These are phyloP conservation scores for Hyparrhenia diplandra DNA, from an alignment of 176 grass and related monocot genomes.

Conservation along the genomic window DNA sequence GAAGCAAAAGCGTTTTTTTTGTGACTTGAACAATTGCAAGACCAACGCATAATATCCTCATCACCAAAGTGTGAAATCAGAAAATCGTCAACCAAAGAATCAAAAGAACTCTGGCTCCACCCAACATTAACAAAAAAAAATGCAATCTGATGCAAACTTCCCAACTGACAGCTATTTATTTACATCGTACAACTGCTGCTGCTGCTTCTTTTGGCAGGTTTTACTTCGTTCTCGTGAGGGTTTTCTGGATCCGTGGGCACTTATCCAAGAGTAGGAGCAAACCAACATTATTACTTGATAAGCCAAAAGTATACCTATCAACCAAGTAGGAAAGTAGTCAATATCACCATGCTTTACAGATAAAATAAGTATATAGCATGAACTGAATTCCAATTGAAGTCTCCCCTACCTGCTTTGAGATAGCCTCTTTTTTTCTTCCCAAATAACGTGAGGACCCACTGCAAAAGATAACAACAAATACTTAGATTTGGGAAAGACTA, in stretches of 20 bases:
- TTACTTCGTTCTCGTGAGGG: conserved; percentile 31
- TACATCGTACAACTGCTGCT: conserved; percentile 29
- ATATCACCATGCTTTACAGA: conserved; percentile 14
- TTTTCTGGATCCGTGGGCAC: conserved; percentile 58
- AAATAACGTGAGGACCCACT: conserved; percentile 56
- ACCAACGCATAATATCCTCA: conserved; percentile 2
- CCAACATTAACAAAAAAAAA: conserved; percentile 31
- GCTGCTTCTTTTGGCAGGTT: conserved; percentile 14
- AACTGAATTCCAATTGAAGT: conserved; percentile 10
- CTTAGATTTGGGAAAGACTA: not conserved
- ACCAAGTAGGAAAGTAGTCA: conserved; percentile 19
- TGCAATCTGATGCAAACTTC: conserved; percentile 16
- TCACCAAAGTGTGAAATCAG: not conserved
- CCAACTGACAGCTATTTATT: conserved; percentile 51
- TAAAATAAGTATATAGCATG: not conserved
- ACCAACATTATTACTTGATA: conserved; percentile 72
- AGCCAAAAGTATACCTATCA: conserved; percentile 78
- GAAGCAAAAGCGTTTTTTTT: conserved; percentile 26
- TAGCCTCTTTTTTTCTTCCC: conserved; percentile 52
- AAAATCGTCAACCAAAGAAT: conserved; percentile 47
- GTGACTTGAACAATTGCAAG: conserved; percentile 30
- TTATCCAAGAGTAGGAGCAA: conserved; percentile 82
- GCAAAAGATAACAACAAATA: conserved; percentile 27
- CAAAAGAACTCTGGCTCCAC: conserved; percentile 25
- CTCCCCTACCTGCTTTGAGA: conserved; percentile 49